Evolutionary conservation across 345 rosid genomes (phyloP), one percentile per base, ranked within the genome.

Genomic region (Erysimum cheiranthoides): DNA sequence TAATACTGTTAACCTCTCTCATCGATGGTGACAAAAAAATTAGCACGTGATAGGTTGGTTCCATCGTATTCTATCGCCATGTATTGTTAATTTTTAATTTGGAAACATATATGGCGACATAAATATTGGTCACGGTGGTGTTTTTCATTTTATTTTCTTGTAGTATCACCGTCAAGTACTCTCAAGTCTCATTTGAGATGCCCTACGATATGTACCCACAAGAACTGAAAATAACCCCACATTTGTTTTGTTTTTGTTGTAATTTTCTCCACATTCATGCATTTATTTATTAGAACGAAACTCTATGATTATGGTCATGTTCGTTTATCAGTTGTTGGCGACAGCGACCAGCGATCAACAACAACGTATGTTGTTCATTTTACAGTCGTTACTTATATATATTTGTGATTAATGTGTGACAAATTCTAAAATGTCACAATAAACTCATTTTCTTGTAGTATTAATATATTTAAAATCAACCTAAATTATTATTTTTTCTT

Each of bases 161-260:
- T 54, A 54, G 49, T 64, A 42, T 43, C 52, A 51, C 73, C 21
- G 40, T 67, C 61, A 59, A n/a, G 51, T 50, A 38, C 52, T 60
- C 62, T 50, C 43, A 59, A 50, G 45, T 59, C 49, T 38, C 46
- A 74, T 49, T 47, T 36, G 43, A 47, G 21, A 66, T 74, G 42
- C 16, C 67, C 73, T 59, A 58, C 78, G 49, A 38, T 39, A 36
- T 16, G 28, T 49, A 75, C 68, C 73, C 67, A 60, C 73, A 10
- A 50, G 38, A 60, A 21, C 34, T 38, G 61, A 58, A 65, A 12
- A 17, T 50, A 75, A 68, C 68, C 36, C 39, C 68, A 67, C 73
- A 9, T 18, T 17, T 16, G 2, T 4, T 35, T 46, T 3, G 2
- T 50, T 36, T 51, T 36, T 51, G 5, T 25, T 56, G 39, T 74